Evolutionary conservation across 2,329 filamentous ascomycete genomes (phyloP).

Genomic region (Pestalotiopsis sp.): DNA sequence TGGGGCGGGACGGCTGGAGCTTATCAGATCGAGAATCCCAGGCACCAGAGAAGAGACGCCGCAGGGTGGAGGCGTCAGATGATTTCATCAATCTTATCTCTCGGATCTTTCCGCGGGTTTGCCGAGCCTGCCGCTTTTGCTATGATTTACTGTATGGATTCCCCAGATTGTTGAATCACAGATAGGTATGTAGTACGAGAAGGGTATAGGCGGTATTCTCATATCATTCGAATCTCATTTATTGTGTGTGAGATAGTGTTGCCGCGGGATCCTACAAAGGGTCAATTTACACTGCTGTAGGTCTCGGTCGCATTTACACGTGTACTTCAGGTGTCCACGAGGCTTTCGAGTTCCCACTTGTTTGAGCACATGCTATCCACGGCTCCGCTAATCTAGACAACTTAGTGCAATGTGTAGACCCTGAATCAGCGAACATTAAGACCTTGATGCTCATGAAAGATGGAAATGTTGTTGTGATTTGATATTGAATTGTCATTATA

Average conservation of each 20-base stretch:
- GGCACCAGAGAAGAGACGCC: neutral
- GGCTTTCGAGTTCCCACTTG: neutral
- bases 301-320: too few relatives aligned
- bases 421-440: neutral
- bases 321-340: neutral
- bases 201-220: too few relatives aligned
- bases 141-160: neutral
- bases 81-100: conserved; percentile 13
- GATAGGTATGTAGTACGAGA: too few relatives aligned
- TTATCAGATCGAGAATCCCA: conserved; percentile 8
- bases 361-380: neutral
- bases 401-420: neutral
- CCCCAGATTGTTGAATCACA: neutral
- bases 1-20: neutral
- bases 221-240: too few relatives aligned
- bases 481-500: too few relatives aligned
- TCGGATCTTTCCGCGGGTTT: conserved; percentile 12
- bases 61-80: conserved; percentile 4
- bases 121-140: neutral
- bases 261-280: too few relatives aligned
- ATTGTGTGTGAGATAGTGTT: too few relatives aligned
- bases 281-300: too few relatives aligned
- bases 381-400: neutral
- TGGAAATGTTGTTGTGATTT: neutral
- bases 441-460: neutral